phyloP scores from a whole-genome alignment of 2,329 filamentous ascomycete species.

The Nakataea oryzae region DNA sequence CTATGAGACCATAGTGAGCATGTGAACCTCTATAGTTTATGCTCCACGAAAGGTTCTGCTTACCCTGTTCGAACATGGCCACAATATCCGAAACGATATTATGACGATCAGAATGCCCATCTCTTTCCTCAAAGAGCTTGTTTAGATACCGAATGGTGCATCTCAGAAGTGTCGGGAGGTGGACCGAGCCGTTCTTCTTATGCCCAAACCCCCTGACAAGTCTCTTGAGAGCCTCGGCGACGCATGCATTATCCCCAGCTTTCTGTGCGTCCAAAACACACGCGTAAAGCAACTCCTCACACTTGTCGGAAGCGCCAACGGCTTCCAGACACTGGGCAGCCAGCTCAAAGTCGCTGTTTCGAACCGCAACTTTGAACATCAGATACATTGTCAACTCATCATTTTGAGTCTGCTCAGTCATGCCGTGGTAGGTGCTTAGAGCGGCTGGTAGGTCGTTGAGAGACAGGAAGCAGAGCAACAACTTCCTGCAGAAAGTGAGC shows the following conservation, averaged over 20 bases:
- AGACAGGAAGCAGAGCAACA: constrained; percentile 59
- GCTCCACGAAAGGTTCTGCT: constrained; percentile 3
- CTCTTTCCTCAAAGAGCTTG: constrained; percentile 25
- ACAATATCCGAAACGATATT: constrained; percentile 39
- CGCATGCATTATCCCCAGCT: constrained; percentile 48
- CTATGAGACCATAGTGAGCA: constrained; percentile 12
- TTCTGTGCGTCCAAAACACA: constrained; percentile 70
- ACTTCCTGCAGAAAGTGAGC: constrained; percentile 42
- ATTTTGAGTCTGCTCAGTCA: constrained; percentile 46
- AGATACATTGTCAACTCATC: constrained; percentile 62
- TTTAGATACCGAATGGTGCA: constrained; percentile 43
- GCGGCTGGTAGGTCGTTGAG: constrained; percentile 44
- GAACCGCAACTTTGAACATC: constrained; percentile 63
- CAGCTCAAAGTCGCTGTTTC: constrained; percentile 42
- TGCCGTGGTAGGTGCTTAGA: constrained; percentile 41
- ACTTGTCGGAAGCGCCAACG: constrained; percentile 42
- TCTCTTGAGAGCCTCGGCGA: constrained; percentile 46
- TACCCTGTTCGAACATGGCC: constrained; percentile 34
- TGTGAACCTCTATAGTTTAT: background rate
- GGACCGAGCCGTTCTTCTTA: constrained; percentile 32
- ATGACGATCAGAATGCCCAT: constrained; percentile 8
- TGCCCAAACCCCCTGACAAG: constrained; percentile 47
- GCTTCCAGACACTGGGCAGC: constrained; percentile 54
- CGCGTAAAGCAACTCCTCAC: constrained; percentile 61
- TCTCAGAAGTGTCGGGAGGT: constrained; percentile 55